phyloP scores from a whole-genome alignment of 495 filamentous ascomycete species.

The Cryomyces minteri region DNA sequence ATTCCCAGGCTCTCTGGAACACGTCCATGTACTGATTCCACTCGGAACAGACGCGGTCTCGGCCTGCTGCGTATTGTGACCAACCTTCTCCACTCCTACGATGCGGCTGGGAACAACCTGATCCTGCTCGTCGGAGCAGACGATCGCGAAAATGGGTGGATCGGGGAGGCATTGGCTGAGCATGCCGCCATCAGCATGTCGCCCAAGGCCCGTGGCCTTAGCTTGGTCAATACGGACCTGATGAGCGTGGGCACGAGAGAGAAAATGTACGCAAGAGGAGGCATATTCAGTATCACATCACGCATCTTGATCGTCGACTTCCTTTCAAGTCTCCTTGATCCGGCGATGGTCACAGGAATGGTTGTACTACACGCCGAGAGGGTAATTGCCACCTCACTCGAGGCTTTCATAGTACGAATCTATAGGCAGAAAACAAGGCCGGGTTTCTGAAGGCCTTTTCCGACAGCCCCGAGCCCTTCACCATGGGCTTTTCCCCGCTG shows the following conservation, averaged over 20 bases:
- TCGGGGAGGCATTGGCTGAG: conserved; percentile 57
- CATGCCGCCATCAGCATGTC: conserved; percentile 71
- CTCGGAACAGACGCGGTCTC: conserved; percentile 78
- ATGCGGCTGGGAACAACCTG: conserved; percentile 86
- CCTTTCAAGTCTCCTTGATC: conserved; percentile 60
- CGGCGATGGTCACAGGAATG: conserved; percentile 74
- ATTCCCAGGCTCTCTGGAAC: too few species aligned
- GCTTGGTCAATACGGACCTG: conserved; percentile 83
- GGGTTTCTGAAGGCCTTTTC: conserved; percentile 96
- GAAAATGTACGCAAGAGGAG: conserved; percentile 75
- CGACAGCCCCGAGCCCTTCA: conserved; percentile 84
- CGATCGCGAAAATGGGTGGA: conserved; percentile 62
- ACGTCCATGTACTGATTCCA: conserved; percentile 33
- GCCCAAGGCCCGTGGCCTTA: conserved; percentile 65
- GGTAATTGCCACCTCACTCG: conserved; percentile 70
- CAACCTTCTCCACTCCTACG: conserved; percentile 89
- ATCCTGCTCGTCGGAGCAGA: conserved; percentile 81
- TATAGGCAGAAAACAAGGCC: conserved; percentile 82
- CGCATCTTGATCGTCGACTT: conserved; percentile 89
- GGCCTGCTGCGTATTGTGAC: conserved; percentile 80
- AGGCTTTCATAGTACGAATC: conserved; percentile 89
- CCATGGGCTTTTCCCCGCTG: conserved; percentile 73
- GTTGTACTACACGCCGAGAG: conserved; percentile 79
- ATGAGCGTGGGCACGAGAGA: conserved; percentile 72
- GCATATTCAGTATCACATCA: conserved; percentile 90